Conservation (phyloP, 2,329 filamentous ascomycete species). For the Hortaea sp. region DNA sequence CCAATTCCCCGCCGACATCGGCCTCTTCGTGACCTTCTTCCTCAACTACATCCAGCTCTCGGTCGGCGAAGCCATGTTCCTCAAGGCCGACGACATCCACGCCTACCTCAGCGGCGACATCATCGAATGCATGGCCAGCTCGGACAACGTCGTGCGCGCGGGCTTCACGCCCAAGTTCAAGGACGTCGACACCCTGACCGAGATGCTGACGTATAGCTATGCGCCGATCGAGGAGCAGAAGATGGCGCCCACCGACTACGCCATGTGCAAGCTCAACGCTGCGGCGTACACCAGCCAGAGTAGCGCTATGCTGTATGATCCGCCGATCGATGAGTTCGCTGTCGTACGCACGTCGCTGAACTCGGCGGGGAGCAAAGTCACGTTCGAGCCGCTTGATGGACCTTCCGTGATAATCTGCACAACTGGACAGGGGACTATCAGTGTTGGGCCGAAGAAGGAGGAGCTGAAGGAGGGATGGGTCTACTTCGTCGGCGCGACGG, state of each 20-base stretch:
- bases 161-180: conserved; percentile 99
- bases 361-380: conserved; percentile 63
- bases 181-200: conserved; percentile 77
- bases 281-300: conserved; percentile 70
- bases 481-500: conserved; percentile 68
- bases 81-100: conserved; percentile 94
- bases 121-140: conserved; percentile 97
- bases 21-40: conserved; percentile 92
- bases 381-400: conserved; percentile 76
- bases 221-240: conserved; percentile 93
- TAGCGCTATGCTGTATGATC: conserved; percentile 70
- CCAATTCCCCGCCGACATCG: conserved; percentile 83
- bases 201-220: conserved; percentile 91
- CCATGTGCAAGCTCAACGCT: conserved; percentile 75
- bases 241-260: conserved; percentile 76
- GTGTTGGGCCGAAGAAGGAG: conserved; percentile 71
- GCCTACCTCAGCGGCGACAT: conserved; percentile 91
- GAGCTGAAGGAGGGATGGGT: conserved; percentile 47
- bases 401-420: conserved; percentile 93
- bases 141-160: conserved; percentile 96
- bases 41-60: conserved; percentile 86
- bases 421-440: conserved; percentile 68
- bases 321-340: conserved; percentile 91
- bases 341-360: conserved; percentile 74
- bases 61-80: conserved; percentile 88